Percentiles rank a stretch among this genome's conserved stretches.
Evolutionary conservation across 148 eudicot species (phyloP).

Genomic region (Silene uniflora): DNA sequence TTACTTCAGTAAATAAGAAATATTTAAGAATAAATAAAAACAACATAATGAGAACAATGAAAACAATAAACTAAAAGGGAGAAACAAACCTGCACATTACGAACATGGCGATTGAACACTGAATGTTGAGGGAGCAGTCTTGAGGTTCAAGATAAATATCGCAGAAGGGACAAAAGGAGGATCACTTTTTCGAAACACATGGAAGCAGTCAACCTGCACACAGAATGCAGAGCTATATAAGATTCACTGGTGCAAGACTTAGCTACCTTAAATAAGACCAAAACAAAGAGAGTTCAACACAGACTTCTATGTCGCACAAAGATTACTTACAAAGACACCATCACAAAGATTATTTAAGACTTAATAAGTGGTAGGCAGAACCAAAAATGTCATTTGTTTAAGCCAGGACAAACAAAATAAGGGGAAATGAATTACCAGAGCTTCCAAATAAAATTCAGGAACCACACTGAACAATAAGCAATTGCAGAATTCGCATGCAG

Average conservation of each 20-base stretch:
- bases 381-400: not conserved
- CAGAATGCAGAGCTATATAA: not conserved
- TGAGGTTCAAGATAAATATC: conserved; percentile 64
- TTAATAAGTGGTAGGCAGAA: not conserved
- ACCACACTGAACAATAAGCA: conserved; percentile 71
- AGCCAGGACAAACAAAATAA: conserved; percentile 2
- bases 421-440: conserved; percentile 50
- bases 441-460: conserved; percentile 88
- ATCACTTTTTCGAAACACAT: conserved; percentile 87
- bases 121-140: too few relatives aligned
- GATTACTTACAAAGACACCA: not conserved
- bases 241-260: not conserved
- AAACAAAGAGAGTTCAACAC: not conserved
- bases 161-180: conserved; percentile 87
- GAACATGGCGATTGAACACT: too few relatives aligned
- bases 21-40: too few relatives aligned
- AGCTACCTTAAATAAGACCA: not conserved
- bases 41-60: too few relatives aligned
- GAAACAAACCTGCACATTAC: too few relatives aligned
- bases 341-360: not conserved
- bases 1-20: too few relatives aligned
- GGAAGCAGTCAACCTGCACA: conserved; percentile 91
- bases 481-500: conserved; percentile 84
- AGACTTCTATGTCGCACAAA: not conserved
- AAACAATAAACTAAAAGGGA: too few relatives aligned